Base-by-base conservation (phyloP, 768 basidiomycete species). In the Hirschioporus abietinus region DNA sequence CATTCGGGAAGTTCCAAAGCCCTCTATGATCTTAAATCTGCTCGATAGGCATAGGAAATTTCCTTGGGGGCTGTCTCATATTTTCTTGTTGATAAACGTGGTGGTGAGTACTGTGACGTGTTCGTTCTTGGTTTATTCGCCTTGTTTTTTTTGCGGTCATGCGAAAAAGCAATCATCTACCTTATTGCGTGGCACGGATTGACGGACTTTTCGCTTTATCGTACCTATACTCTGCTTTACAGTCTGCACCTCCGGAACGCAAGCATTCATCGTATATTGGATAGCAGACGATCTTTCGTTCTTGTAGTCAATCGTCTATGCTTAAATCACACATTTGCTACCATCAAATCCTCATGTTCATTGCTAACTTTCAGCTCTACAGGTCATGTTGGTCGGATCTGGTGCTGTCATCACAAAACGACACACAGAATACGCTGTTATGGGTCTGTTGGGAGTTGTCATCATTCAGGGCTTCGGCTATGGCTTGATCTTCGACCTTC, bases 401-500 rank as follows among this genome's bases (percentile, higher is more conserved):
- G 83, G 85, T 25, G 88, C 92, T 23, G 87, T 99, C 73, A 94
- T 99, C 74, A 81, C 86, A 67, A 96, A 95, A 78, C 87, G 88
- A 65, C 86, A 90, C 79, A 91, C 94, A 0, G 95, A 96, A 81
- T 89, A 87, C 75, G 90, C 96, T 17, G 92, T 96, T 70, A 88
- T 88, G 60, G 95, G 95, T 71, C 90, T 99, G 60, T 84, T 99
- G 65, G 83, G 81, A 63, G 97, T 99, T 63, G 96, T 99, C 66
- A 79, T 99, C 72, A 87, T 95, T 60, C 97, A 99, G 79, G 96
- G 96, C 60, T 92, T 99, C 71, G 97, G 97, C 71, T 99, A 99
- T 74, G 97, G 97, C 35, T 92, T 99, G 76, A 96, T 99, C 74
- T 99, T 99, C 78, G 97, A 99, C 84, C 85, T 99, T 77, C 99